These are phyloP conservation scores for Aspergillus latus DNA, from an alignment of 2,329 filamentous ascomycete genomes.

Conservation along the genomic window DNA sequence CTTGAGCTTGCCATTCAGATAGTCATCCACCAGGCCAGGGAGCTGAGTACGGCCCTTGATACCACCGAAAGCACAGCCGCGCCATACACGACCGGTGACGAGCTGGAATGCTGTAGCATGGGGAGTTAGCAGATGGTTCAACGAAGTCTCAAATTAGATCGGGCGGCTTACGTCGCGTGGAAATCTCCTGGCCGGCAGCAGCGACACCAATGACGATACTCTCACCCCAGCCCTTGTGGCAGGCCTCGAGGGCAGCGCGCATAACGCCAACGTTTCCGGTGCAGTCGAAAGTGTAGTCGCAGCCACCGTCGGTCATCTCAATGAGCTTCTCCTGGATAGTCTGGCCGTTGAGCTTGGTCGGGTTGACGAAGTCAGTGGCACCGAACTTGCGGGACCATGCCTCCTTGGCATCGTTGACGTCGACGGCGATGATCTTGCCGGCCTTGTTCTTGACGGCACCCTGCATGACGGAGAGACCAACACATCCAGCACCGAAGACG, in stretches of 20 bases:
- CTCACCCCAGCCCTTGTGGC: constrained; percentile 99
- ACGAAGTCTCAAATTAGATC: not conserved
- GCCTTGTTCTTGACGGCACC: constrained; percentile 84
- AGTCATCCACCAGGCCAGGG: constrained; percentile 81
- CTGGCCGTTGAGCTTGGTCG: constrained; percentile 70
- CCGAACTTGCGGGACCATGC: constrained; percentile 92
- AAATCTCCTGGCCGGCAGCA: constrained; percentile 92
- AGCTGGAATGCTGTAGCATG: constrained; percentile 80
- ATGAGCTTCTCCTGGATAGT: constrained; percentile 88
- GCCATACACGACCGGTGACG: constrained; percentile 96
- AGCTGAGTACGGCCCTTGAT: constrained; percentile 97
- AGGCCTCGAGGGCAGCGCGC: constrained; percentile 92
- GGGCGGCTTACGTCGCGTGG: constrained; percentile 73
- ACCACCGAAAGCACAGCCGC: constrained; percentile 94
- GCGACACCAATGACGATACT: constrained; percentile 98
- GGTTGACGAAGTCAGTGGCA: constrained; percentile 96
- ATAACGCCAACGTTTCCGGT: constrained; percentile 96
- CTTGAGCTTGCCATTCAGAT: constrained; percentile 86
- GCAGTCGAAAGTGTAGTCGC: constrained; percentile 99
- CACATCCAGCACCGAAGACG: constrained; percentile 93
- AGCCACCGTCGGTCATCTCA: constrained; percentile 96
- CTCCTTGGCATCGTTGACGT: constrained; percentile 87
- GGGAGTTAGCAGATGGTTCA: constrained; percentile 27
- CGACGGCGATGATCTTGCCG: constrained; percentile 61
- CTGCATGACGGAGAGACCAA: constrained; percentile 92